Conservation (phyloP, 192 early-diverging fungal genomes). For the Podila verticillata region DNA sequence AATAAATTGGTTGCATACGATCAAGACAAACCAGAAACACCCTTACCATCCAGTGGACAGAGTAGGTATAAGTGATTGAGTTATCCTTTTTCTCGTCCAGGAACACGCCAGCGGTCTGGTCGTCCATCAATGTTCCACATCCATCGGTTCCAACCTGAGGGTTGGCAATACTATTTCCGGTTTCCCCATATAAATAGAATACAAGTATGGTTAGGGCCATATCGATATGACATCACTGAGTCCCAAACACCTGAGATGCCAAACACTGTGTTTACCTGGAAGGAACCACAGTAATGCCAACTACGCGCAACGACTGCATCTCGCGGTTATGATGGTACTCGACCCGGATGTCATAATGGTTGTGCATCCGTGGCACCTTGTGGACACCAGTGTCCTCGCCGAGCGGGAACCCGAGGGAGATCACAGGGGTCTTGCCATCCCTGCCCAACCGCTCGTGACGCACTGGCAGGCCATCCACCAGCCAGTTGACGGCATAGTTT, state of each 20-base stretch:
- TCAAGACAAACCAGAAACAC: not conserved
- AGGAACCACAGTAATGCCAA: slow-evolving; percentile 86
- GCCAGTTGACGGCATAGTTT: slow-evolving; percentile 83
- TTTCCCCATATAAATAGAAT: not conserved
- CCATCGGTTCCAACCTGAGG: slow-evolving; percentile 6
- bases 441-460: slow-evolving; percentile 69
- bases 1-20: not conserved
- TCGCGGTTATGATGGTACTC: slow-evolving; percentile 80
- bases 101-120: slow-evolving; percentile 10
- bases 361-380: slow-evolving; percentile 67
- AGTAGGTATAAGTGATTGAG: slow-evolving; percentile 35
- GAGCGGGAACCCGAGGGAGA: slow-evolving; percentile 84
- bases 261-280: slow-evolving; percentile 52
- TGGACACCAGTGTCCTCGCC: slow-evolving; percentile 54
- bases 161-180: slow-evolving; percentile 21
- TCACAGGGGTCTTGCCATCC: slow-evolving; percentile 62
- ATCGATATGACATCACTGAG: not conserved
- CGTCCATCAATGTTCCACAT: slow-evolving; percentile 22
- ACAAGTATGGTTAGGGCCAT: not conserved
- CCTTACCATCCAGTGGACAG: slow-evolving; percentile 42
- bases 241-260: not conserved
- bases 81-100: slow-evolving; percentile 19
- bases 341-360: slow-evolving; percentile 89
- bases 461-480: slow-evolving; percentile 95
- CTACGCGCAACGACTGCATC: slow-evolving; percentile 78